Evolutionary conservation across 352 stramenopile species (phyloP).

Genomic region (Phytophthora sp.): DNA sequence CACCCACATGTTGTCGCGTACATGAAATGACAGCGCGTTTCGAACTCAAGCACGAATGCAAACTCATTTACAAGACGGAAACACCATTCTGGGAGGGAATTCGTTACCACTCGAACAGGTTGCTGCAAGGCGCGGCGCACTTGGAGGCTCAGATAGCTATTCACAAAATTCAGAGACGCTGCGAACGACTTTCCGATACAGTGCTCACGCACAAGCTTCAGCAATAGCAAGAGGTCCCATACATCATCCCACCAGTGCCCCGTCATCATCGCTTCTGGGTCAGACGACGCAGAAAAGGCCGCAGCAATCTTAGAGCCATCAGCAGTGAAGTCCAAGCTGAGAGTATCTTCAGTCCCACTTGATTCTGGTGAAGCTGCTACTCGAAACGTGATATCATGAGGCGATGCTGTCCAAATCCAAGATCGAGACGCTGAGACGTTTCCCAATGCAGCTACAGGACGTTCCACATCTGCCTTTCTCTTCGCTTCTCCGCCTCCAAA

Average conservation of each 20-base stretch:
- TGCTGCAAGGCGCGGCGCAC: slow-evolving; percentile 62
- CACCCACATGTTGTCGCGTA: slow-evolving; percentile 71
- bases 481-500: slow-evolving; percentile 22
- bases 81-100: slow-evolving; percentile 63
- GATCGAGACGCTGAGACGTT: slow-evolving; percentile 10
- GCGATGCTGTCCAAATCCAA: slow-evolving; percentile 48
- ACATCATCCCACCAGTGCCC: slow-evolving; percentile 62
- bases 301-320: slow-evolving; percentile 8
- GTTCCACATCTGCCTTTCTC: slow-evolving; percentile 15
- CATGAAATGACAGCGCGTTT: slow-evolving; percentile 71
- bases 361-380: slow-evolving; percentile 32
- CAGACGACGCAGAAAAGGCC: slow-evolving; percentile 5
- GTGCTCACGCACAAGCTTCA: slow-evolving; percentile 51
- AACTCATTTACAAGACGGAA: slow-evolving; percentile 61
- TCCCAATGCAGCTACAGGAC: neutral
- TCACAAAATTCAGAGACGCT: slow-evolving; percentile 46
- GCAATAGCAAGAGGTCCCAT: slow-evolving; percentile 58
- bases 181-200: slow-evolving; percentile 14
- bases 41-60: slow-evolving; percentile 69
- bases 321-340: neutral
- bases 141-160: slow-evolving; percentile 66
- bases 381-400: slow-evolving; percentile 72
- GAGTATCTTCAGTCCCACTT: slow-evolving; percentile 9
- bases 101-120: slow-evolving; percentile 67
- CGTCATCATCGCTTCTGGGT: slow-evolving; percentile 2